Evolutionary conservation across 2,329 filamentous ascomycete species (phyloP).

Genomic region (Trichoderma arundinaceum): DNA sequence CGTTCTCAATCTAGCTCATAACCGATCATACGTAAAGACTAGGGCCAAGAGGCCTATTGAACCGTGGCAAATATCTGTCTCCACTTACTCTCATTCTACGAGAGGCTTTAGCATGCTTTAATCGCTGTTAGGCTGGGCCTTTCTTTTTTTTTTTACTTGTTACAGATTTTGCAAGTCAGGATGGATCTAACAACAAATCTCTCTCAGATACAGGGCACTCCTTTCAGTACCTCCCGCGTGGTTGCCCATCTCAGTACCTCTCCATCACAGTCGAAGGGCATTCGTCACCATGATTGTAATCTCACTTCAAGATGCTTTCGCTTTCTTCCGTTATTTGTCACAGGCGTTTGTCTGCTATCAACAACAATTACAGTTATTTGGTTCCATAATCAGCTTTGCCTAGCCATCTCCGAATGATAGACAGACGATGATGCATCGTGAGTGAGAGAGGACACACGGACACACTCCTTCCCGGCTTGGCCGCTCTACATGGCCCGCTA

Average conservation of each 20-base stretch:
- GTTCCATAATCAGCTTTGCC: not conserved
- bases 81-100: not conserved
- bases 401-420: not conserved
- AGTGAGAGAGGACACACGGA: not conserved
- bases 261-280: too few relatives aligned
- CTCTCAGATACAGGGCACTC: not conserved
- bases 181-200: not conserved
- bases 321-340: too few relatives aligned
- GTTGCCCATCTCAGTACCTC: too few relatives aligned
- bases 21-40: too few relatives aligned
- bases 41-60: too few relatives aligned
- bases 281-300: too few relatives aligned
- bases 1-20: too few relatives aligned
- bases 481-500: not conserved
- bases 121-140: not conserved
- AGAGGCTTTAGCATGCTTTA: not conserved
- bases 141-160: too few relatives aligned
- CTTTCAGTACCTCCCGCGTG: too few relatives aligned
- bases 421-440: constrained; percentile 1
- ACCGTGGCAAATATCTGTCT: too few relatives aligned
- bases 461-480: not conserved
- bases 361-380: not conserved
- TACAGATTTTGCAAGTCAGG: not conserved
- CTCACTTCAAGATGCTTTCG: too few relatives aligned
- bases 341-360: not conserved